These are phyloP conservation scores for Tuber aestivum DNA, from an alignment of 495 filamentous ascomycete genomes.

Conservation along the genomic window DNA sequence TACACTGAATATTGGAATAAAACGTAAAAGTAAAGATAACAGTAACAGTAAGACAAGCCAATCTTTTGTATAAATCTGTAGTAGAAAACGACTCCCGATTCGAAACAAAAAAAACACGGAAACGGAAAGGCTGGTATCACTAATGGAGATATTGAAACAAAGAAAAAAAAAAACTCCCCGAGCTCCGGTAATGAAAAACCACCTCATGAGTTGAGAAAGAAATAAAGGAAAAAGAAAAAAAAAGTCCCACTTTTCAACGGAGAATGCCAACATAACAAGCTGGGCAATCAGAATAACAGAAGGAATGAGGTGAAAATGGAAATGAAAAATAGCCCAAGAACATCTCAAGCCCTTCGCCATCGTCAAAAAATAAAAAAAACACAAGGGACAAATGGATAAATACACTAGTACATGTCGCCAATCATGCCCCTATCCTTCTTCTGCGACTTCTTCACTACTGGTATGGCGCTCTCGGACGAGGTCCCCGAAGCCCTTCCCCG, in stretches of 20 bases:
- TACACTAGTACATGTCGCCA: neutral
- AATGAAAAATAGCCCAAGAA: neutral
- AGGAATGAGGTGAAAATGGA: neutral
- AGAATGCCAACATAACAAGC: neutral
- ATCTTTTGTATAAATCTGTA: constrained; percentile 2
- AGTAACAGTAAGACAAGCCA: neutral
- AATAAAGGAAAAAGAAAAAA: neutral
- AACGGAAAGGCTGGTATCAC: neutral
- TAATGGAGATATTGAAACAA: neutral
- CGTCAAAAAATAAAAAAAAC: neutral
- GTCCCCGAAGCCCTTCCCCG: constrained; percentile 27
- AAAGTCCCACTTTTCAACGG: neutral
- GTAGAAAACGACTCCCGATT: neutral
- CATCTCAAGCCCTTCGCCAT: neutral
- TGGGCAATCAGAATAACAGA: neutral
- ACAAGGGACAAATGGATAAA: neutral
- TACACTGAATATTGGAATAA: neutral
- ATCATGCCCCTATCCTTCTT: constrained; percentile 18
- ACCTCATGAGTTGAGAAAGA: neutral
- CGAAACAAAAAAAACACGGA: neutral
- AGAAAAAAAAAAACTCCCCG: neutral
- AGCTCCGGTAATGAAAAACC: constrained; percentile 4
- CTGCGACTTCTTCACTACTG: constrained; percentile 30
- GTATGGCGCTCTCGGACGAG: constrained; percentile 24
- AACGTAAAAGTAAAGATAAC: neutral